Conservation (phyloP, 1,284 basidiomycete species). For the Cryptococcus sp. region DNA sequence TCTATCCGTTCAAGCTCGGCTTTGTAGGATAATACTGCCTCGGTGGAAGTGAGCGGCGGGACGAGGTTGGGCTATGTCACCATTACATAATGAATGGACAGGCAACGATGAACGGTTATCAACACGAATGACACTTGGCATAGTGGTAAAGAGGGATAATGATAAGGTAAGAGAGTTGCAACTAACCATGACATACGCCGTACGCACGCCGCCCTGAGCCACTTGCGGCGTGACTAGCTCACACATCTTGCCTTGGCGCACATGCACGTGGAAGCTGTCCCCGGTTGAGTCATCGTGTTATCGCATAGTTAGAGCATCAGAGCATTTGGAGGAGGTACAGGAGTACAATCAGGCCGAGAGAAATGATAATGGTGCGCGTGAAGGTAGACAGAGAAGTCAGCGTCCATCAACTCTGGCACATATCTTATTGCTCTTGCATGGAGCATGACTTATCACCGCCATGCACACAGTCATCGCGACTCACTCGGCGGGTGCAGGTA, state of each 20-base stretch:
- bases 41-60: slow-evolving; percentile 86
- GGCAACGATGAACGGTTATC: background rate
- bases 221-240: slow-evolving; percentile 90
- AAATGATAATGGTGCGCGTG: too few species aligned
- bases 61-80: slow-evolving; percentile 79
- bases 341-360: background rate
- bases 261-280: slow-evolving; percentile 85
- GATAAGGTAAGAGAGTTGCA: slow-evolving; percentile 7
- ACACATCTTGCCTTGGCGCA: slow-evolving; percentile 82
- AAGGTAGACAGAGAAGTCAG: too few species aligned
- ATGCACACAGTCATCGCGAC: slow-evolving; percentile 8
- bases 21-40: slow-evolving; percentile 80
- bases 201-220: slow-evolving; percentile 78
- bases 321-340: background rate
- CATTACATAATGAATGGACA: background rate
- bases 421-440: background rate
- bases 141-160: background rate
- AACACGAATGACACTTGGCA: background rate
- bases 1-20: slow-evolving; percentile 72
- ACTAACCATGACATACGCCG: slow-evolving; percentile 95
- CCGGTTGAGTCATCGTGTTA: slow-evolving; percentile 1
- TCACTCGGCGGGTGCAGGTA: slow-evolving; percentile 75
- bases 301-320: background rate
- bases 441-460: background rate
- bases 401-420: too few species aligned